These are phyloP conservation scores for Fusarium setosum DNA, from an alignment of 2,329 filamentous ascomycete genomes.

Conservation along the genomic window DNA sequence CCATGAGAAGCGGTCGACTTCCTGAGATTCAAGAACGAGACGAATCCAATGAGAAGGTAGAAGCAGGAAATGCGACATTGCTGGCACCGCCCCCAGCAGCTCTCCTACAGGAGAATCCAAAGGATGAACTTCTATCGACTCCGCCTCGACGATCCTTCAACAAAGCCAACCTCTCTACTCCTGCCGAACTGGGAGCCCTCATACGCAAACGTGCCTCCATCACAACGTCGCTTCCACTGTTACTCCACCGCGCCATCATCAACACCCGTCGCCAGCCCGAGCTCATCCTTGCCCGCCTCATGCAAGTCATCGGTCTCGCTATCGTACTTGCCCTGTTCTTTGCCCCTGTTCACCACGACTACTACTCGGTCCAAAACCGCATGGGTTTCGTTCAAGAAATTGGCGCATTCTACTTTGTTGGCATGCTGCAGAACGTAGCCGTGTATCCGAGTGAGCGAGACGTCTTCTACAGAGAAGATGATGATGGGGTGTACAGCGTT, in stretches of 20 bases:
- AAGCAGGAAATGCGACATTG: neutral
- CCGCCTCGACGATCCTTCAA: constrained; percentile 55
- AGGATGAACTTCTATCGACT: constrained; percentile 8
- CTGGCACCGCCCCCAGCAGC: neutral
- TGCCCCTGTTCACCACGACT: constrained; percentile 75
- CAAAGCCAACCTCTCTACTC: constrained; percentile 66
- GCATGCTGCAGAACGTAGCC: constrained; percentile 84
- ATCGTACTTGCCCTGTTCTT: constrained; percentile 77
- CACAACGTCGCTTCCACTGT: constrained; percentile 70
- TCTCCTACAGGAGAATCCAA: neutral
- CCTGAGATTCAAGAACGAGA: constrained; percentile 45
- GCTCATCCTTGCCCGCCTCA: constrained; percentile 71
- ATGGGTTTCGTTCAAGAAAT: constrained; percentile 81
- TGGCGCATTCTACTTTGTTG: constrained; percentile 77
- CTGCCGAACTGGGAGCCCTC: constrained; percentile 78
- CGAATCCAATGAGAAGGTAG: constrained; percentile 34
- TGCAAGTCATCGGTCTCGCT: constrained; percentile 74
- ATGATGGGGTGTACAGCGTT: constrained; percentile 77
- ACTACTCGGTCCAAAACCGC: constrained; percentile 76
- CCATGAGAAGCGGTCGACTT: constrained; percentile 31
- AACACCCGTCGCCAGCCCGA: constrained; percentile 76
- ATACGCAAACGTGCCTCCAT: constrained; percentile 73
- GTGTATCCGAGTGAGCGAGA: constrained; percentile 79
- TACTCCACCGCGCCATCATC: constrained; percentile 74
- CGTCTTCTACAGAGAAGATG: constrained; percentile 82